Base-by-base conservation (phyloP, 2,329 filamentous ascomycete genomes). In the Colletotrichum godetiae region DNA sequence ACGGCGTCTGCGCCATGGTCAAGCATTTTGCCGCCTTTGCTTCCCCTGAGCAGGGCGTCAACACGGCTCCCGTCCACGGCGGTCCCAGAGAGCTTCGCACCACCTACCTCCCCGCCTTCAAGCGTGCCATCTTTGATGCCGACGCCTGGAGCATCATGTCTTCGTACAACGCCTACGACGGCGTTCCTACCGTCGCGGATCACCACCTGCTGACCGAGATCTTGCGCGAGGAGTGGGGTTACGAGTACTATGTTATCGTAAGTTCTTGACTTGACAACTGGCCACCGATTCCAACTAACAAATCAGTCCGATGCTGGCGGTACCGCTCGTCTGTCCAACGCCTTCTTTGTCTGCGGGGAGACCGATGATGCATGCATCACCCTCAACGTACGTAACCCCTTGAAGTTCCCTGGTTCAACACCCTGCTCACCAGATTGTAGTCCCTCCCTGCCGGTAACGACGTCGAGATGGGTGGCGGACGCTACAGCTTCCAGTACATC, bases 21-120 rank as follows among this genome's bases (percentile, higher is more conserved):
- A 95, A 95, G 83, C 93, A 95, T 79, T 95, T 92, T 79, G 91
- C 91, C 13, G 93, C 88, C 1, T 94, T 91, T 78, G 92, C 88
- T 59, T 85, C 86, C 1, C 92, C 92, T 0, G 93, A 95, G 77
- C 92, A 94, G 79, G 93, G 93, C 2, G 81, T 95, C 56, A 95
- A 95, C 79, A 92, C 90, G 10, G 92, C 87, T 0, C 87, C 87
- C 1, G 87, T 88, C 1, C 88, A 88, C 75, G 87, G 87, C 12
- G 87, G 88, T 56, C 86, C 88, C 73, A 81, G 88, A 57, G 85
- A 88, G 77, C 86, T 90, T 4, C 84, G 88, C 42, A 89, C 86
- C 42, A 90, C 88, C 3, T 87, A 86, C 73, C 82, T 92, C 4
- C 90, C 89, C 2, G 78, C 90, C 0, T 94, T 93, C 81, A 92